These are phyloP conservation scores for Pythium dissotocum DNA, from an alignment of 352 stramenopile genomes.

Conservation along the genomic window DNA sequence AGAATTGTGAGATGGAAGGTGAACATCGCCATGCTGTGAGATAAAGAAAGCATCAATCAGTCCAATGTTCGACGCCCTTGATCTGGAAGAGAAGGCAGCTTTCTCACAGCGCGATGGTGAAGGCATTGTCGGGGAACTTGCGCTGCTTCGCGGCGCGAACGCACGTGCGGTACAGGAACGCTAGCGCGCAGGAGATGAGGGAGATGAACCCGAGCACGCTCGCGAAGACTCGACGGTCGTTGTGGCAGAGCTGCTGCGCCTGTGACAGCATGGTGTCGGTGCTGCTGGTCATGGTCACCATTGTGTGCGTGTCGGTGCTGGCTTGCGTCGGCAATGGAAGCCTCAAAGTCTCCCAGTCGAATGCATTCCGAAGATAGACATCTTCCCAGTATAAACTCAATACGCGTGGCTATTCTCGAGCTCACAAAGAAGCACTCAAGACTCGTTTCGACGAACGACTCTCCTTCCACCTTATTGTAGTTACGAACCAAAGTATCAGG, in stretches of 20 bases:
- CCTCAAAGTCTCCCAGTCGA: neutral
- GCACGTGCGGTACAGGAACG: constrained; percentile 4
- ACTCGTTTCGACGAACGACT: neutral
- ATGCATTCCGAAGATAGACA: neutral
- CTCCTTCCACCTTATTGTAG: neutral
- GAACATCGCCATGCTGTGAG: constrained; percentile 7
- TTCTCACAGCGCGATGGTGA: constrained; percentile 21
- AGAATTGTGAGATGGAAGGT: constrained; percentile 19
- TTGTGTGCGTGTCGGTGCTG: too few relatives aligned
- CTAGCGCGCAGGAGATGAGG: constrained; percentile 6
- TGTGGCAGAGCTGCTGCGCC: constrained; percentile 9
- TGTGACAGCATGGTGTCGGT: constrained; percentile 1
- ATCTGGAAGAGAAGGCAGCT: too few relatives aligned
- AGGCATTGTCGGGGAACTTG: constrained; percentile 27
- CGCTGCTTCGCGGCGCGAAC: constrained; percentile 7
- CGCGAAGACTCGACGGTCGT: constrained; percentile 13
- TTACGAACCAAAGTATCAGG: too few relatives aligned
- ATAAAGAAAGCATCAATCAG: neutral
- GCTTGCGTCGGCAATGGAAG: neutral
- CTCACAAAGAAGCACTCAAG: neutral
- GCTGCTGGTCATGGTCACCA: neutral
- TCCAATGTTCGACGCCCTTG: neutral
- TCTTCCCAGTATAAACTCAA: neutral
- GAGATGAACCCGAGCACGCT: constrained; percentile 20
- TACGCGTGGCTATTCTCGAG: neutral